A percentile compares a stretch with the other conserved stretches of the same genome.
phyloP scores from a whole-genome alignment of 2,329 filamentous ascomycete genomes.

The Talaromyces verruculosus region DNA sequence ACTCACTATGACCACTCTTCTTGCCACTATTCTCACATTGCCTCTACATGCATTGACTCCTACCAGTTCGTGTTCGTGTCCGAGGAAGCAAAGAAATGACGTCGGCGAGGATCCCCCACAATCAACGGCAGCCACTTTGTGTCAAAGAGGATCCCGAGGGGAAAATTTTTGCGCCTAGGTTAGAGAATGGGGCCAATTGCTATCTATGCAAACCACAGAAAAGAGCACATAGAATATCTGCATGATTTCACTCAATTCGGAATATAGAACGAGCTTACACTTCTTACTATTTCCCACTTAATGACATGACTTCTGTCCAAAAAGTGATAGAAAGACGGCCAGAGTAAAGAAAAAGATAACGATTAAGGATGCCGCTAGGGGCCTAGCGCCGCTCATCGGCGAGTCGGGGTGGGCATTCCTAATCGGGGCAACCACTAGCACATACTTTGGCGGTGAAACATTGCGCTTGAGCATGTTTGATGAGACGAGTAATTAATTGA shows the following conservation, averaged over 20 bases:
- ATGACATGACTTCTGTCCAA: neutral
- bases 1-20: neutral
- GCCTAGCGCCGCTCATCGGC: constrained; percentile 1
- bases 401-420: constrained; percentile 13
- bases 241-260: neutral
- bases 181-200: neutral
- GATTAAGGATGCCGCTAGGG: neutral
- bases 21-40: neutral
- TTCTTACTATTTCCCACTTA: neutral
- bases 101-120: constrained; percentile 17
- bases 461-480: neutral
- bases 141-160: neutral
- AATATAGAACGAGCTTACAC: neutral
- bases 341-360: neutral
- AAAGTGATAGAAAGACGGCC: neutral
- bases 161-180: constrained; percentile 2
- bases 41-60: neutral
- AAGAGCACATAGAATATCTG: too few species aligned
- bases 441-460: neutral
- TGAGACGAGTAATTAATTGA: neutral
- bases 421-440: constrained; percentile 18
- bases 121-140: neutral
- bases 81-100: neutral
- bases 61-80: neutral
- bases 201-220: neutral